Evolutionary conservation across 495 filamentous ascomycete species (phyloP).

Genomic region (Xylaria intraflava): DNA sequence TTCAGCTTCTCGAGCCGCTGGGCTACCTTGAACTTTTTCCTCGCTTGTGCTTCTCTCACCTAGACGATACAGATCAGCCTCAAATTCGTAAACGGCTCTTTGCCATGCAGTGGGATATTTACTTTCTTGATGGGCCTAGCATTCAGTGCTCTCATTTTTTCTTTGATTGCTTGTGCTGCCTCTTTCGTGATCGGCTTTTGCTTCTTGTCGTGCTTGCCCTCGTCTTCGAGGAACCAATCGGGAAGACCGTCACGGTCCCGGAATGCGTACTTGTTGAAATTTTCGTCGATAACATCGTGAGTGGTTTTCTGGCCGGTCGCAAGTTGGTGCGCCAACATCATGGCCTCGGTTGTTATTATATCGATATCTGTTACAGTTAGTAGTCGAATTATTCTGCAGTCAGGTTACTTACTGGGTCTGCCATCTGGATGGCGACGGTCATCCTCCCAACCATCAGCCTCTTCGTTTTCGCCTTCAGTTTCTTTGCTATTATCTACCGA

Average conservation of each 20-base stretch:
- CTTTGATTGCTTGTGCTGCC: slow-evolving; percentile 87
- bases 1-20: slow-evolving; percentile 85
- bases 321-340: slow-evolving; percentile 92
- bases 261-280: slow-evolving; percentile 87
- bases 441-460: slow-evolving; percentile 60
- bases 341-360: slow-evolving; percentile 97
- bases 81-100: not conserved
- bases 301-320: slow-evolving; percentile 76
- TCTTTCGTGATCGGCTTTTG: slow-evolving; percentile 85
- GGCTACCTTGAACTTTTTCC: slow-evolving; percentile 94
- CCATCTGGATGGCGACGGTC: slow-evolving; percentile 59
- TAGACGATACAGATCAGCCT: not conserved
- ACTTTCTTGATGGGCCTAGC: slow-evolving; percentile 95
- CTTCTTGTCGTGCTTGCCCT: slow-evolving; percentile 71
- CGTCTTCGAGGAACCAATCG: slow-evolving; percentile 97
- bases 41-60: slow-evolving; percentile 86
- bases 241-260: slow-evolving; percentile 89
- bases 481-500: slow-evolving; percentile 31
- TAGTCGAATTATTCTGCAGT: not conserved
- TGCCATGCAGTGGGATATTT: not conserved
- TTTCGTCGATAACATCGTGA: slow-evolving; percentile 75
- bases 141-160: slow-evolving; percentile 89
- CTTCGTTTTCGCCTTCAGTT: slow-evolving; percentile 43
- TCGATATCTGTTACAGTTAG: slow-evolving; percentile 70
- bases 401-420: slow-evolving; percentile 50